Conservation (phyloP, 208 protist species). For the Trypanosoma lewisi region DNA sequence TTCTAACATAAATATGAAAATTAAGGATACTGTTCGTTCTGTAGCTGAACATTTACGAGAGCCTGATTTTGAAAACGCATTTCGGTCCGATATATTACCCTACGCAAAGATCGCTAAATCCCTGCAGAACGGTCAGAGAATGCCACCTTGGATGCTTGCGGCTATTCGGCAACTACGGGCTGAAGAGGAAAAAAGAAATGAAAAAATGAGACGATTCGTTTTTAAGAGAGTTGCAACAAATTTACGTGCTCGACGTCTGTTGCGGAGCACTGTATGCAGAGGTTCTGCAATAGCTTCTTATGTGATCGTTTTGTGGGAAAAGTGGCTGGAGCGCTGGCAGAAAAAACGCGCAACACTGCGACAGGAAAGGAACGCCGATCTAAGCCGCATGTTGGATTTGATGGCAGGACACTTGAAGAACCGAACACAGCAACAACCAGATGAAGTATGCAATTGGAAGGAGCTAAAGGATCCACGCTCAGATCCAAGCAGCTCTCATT, state of each 20-base stretch:
- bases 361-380: not conserved
- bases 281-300: slow-evolving; percentile 23
- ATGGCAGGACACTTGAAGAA: not conserved
- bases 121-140: slow-evolving; percentile 1
- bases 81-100: slow-evolving; percentile 13
- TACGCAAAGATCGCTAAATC: slow-evolving; percentile 13
- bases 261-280: slow-evolving; percentile 5
- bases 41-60: slow-evolving; percentile 1
- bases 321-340: slow-evolving; percentile 13
- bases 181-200: slow-evolving; percentile 15
- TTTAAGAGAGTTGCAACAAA: slow-evolving; percentile 21
- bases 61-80: slow-evolving; percentile 18
- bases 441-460: not conserved
- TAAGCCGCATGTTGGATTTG: slow-evolving; percentile 15
- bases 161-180: slow-evolving; percentile 10
- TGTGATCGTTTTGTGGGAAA: slow-evolving; percentile 20
- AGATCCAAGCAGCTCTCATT: slow-evolving; percentile 23
- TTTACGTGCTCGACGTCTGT: slow-evolving; percentile 14
- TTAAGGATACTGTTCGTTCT: not conserved
- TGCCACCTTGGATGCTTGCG: slow-evolving; percentile 5
- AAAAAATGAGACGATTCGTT: slow-evolving; percentile 1
- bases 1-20: not conserved
- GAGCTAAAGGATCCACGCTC: not conserved
- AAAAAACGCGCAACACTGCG: not conserved
- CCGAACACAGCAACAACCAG: not conserved